Conservation (phyloP, 768 basidiomycete species). For the Tylopilus rubrobrunneus region DNA sequence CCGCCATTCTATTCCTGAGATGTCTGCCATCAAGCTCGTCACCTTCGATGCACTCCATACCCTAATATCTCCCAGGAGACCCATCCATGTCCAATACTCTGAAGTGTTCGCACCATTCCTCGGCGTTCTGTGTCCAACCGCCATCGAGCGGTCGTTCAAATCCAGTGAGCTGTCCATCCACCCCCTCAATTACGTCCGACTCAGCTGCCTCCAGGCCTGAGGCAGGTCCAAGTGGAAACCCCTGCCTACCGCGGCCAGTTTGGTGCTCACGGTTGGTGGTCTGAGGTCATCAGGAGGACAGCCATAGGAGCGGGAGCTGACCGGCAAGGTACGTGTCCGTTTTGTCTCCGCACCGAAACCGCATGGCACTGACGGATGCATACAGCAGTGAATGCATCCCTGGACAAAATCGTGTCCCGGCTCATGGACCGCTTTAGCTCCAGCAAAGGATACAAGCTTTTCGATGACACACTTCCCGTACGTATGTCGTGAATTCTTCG, state of each 20-base stretch:
- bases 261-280: slow-evolving; percentile 66
- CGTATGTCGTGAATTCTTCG: slow-evolving; percentile 23
- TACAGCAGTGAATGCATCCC: slow-evolving; percentile 50
- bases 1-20: slow-evolving; percentile 5
- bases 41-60: slow-evolving; percentile 81
- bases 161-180: slow-evolving; percentile 35
- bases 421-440: slow-evolving; percentile 72
- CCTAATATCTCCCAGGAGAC: slow-evolving; percentile 62
- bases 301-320: slow-evolving; percentile 74
- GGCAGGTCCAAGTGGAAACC: slow-evolving; percentile 50
- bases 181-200: not conserved
- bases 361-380: slow-evolving; percentile 15
- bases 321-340: slow-evolving; percentile 40
- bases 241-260: slow-evolving; percentile 49
- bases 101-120: slow-evolving; percentile 64
- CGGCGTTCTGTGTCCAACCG: slow-evolving; percentile 46
- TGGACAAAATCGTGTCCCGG: slow-evolving; percentile 52
- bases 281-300: slow-evolving; percentile 69
- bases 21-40: slow-evolving; percentile 50
- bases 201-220: slow-evolving; percentile 35
- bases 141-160: slow-evolving; percentile 57
- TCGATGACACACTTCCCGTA: slow-evolving; percentile 51
- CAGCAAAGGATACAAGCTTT: slow-evolving; percentile 62
- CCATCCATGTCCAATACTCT: slow-evolving; percentile 61
- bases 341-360: slow-evolving; percentile 18